phyloP scores from a whole-genome alignment of 139 green algal species.

The Diplosphaera chodatii region DNA sequence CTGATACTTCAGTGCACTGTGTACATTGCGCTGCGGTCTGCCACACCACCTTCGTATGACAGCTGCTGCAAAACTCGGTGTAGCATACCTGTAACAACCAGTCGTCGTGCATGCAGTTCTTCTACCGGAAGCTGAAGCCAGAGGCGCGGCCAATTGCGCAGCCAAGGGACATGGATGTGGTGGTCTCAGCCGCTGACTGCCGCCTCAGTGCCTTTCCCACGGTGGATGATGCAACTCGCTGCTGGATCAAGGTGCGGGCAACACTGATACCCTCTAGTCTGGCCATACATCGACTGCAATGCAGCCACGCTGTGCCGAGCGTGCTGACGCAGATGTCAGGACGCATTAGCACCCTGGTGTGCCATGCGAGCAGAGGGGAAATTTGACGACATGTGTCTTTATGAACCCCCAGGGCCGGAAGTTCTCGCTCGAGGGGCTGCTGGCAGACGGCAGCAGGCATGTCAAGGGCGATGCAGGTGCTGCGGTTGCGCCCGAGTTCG shows the following conservation, averaged over 20 bases:
- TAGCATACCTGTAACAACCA: too few species aligned
- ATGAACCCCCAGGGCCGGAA: constrained; percentile 2
- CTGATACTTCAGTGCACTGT: too few species aligned
- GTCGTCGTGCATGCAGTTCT: constrained; percentile 33
- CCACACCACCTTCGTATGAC: too few species aligned
- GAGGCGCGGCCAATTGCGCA: constrained; percentile 34
- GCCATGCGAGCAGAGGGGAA: too few species aligned
- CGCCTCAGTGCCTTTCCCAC: constrained; percentile 26
- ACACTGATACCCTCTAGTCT: too few species aligned
- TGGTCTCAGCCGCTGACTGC: constrained; percentile 21
- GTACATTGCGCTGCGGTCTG: too few species aligned
- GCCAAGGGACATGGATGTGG: constrained; percentile 2
- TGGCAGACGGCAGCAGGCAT: constrained; percentile 24
- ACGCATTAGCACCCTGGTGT: too few species aligned
- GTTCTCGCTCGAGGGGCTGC: constrained; percentile 45
- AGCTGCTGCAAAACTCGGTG: too few species aligned
- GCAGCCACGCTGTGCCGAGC: too few species aligned
- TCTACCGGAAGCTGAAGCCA: constrained; percentile 50
- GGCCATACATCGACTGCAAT: too few species aligned
- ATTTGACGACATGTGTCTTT: too few species aligned
- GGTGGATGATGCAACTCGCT: constrained; percentile 37
- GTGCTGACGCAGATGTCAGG: too few species aligned
- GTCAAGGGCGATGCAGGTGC: not conserved
- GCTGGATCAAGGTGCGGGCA: constrained; percentile 58
- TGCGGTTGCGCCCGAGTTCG: constrained; percentile 6